Evolutionary conservation across 805 yeast genomes (phyloP).

Genomic region (Wickerhamomyces rabaulensis): DNA sequence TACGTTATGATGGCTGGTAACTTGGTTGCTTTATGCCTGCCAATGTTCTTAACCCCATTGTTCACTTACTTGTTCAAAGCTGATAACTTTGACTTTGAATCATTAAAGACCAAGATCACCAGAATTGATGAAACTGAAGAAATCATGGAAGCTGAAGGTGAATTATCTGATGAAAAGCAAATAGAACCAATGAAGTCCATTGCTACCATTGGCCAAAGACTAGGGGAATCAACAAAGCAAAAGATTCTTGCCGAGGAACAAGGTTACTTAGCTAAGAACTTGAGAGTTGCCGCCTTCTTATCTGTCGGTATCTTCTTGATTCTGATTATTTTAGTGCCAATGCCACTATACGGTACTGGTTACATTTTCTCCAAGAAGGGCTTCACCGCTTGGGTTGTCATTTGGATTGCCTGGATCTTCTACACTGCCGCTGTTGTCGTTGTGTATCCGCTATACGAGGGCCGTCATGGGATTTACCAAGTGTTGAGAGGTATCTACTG

Average conservation of each 20-base stretch:
- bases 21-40: slow-evolving; percentile 74
- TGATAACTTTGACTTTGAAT: slow-evolving; percentile 70
- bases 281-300: slow-evolving; percentile 55
- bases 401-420: slow-evolving; percentile 78
- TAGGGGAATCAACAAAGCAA: slow-evolving; percentile 20
- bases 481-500: slow-evolving; percentile 77
- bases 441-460: slow-evolving; percentile 69
- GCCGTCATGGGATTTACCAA: slow-evolving; percentile 58
- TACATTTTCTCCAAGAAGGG: slow-evolving; percentile 71
- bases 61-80: slow-evolving; percentile 65
- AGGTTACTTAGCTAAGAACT: slow-evolving; percentile 45
- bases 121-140: slow-evolving; percentile 73
- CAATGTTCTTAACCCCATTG: slow-evolving; percentile 59
- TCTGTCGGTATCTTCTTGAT: slow-evolving; percentile 59
- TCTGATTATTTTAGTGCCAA: slow-evolving; percentile 78
- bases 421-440: slow-evolving; percentile 58
- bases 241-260: slow-evolving; percentile 43
- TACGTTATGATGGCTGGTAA: slow-evolving; percentile 89
- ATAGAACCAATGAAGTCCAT: slow-evolving; percentile 27
- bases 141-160: slow-evolving; percentile 39
- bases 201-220: slow-evolving; percentile 27
- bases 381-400: slow-evolving; percentile 88
- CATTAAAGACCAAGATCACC: slow-evolving; percentile 46
- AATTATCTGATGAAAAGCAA: slow-evolving; percentile 17
- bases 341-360: slow-evolving; percentile 86